Base-by-base conservation (phyloP, 2,329 filamentous ascomycete genomes). In the Pseudogymnoascus sp. region DNA sequence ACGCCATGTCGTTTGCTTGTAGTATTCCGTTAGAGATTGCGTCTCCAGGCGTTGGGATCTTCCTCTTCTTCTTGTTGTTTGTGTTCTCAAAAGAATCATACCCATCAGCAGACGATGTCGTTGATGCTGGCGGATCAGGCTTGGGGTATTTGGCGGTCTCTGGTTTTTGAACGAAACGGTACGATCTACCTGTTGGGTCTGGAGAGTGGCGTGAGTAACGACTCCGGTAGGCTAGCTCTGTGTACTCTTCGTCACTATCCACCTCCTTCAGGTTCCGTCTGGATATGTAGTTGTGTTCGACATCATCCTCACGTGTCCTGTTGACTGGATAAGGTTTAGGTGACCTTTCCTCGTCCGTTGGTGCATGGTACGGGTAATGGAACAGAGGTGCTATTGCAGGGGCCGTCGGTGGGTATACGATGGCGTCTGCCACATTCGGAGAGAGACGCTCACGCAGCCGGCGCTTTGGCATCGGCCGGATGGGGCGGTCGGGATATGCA, bases 1-100 rank as follows among this genome's bases (percentile, higher is more conserved):
- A 83, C 40, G 85, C 82, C 73, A 88, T 79, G 67, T 88, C 86
- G 29, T 83, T 80, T 13, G 84, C 85, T 60, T 89, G 74, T 63
- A 72, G 70, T 52, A 67, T 66, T n/a, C 71, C 70, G 60, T 72
- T 73, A 33, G 71, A 67, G 3, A 74, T 83, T 12, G 86, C 80
- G 69, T 90, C 89, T 15, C 90, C 89, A 8, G 90, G 91, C 0
- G 92, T 92, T 0, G 94, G 94, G 37, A 99, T 97, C 77, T 99
- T 99, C 68, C 94, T 85, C 76, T 99, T 97, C 79, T 97, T 99
- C 77, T 99, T 99, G 73, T 99, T 99, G 74, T 96, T 97, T 36
- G 91, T 96, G 70, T 97, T 97, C 75, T 99, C 94, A 70, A 97
- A 96, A 5, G 91, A 94, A 74, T 99, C 94, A 73, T 97, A 97